phyloP scores from a whole-genome alignment of 2,329 filamentous ascomycete species.

The Thielaviopsis populi region DNA sequence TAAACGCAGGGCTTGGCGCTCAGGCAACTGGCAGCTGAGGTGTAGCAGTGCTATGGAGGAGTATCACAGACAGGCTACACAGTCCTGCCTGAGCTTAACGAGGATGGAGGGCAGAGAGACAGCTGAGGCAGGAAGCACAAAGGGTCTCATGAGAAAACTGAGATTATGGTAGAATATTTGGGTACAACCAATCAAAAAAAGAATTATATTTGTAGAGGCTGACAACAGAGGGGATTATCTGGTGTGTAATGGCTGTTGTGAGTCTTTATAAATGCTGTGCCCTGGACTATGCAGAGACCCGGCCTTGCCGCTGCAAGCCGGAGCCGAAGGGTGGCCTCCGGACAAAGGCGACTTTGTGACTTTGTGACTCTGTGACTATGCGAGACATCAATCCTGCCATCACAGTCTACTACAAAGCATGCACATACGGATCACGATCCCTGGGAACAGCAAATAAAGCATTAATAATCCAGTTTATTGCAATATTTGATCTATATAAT shows the following conservation, averaged over 20 bases:
- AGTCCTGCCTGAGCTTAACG: too few relatives aligned
- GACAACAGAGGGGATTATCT: too few relatives aligned
- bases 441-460: not conserved
- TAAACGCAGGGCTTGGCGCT: not conserved
- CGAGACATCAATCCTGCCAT: not conserved
- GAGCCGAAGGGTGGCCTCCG: not conserved
- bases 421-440: not conserved
- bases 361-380: not conserved
- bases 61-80: not conserved
- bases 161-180: not conserved
- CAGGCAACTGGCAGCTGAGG: not conserved
- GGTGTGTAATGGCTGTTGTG: not conserved
- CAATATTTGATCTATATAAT: not conserved
- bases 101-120: not conserved
- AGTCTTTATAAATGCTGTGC: not conserved
- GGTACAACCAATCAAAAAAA: not conserved
- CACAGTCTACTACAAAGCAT: not conserved
- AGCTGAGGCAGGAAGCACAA: slow-evolving; percentile 9
- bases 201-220: not conserved
- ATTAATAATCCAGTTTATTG: not conserved
- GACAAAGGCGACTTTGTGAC: not conserved
- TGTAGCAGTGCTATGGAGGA: not conserved
- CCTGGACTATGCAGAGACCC: not conserved
- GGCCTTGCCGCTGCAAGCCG: not conserved
- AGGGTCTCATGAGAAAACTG: not conserved